Evolutionary conservation across 169 alveolate species (phyloP).

Genomic region (Sarcocystis neurona): DNA sequence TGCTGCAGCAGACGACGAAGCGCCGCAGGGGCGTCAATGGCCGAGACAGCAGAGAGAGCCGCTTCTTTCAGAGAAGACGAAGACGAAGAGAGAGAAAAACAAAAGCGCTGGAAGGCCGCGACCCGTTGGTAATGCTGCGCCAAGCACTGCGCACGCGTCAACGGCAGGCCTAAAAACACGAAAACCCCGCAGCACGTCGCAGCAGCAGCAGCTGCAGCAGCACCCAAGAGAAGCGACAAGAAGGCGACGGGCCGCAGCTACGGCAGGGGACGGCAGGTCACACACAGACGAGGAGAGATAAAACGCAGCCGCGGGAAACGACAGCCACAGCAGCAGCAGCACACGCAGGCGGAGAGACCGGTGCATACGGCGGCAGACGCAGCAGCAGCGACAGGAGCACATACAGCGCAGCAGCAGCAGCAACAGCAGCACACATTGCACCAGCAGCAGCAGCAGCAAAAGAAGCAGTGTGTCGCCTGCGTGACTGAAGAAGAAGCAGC

Average conservation of each 20-base stretch:
- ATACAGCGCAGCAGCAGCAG: neutral
- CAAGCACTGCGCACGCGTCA: neutral
- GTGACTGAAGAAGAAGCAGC: neutral
- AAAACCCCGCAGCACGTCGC: neutral
- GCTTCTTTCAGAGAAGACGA: neutral
- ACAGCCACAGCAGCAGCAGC: neutral
- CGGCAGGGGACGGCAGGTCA: neutral
- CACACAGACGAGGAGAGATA: neutral
- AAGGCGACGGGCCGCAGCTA: neutral
- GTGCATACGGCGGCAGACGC: neutral
- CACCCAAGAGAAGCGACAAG: neutral
- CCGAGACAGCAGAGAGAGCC: constrained; percentile 39
- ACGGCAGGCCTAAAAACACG: constrained; percentile 21
- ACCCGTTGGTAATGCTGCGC: constrained; percentile 39
- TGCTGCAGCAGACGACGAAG: constrained; percentile 50
- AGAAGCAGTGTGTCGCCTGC: neutral
- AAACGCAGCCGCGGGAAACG: neutral
- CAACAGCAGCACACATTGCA: neutral
- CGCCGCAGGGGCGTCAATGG: constrained; percentile 11
- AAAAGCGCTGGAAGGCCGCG: constrained; percentile 34
- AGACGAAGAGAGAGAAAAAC: constrained; percentile 18
- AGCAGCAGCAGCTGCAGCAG: neutral
- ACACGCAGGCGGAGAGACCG: neutral
- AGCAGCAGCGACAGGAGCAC: neutral
- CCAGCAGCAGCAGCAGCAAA: neutral